Evolutionary conservation across 2,329 filamentous ascomycete genomes (phyloP), one percentile per base, ranked within the genome.

Genomic region (Apiospora hydei): DNA sequence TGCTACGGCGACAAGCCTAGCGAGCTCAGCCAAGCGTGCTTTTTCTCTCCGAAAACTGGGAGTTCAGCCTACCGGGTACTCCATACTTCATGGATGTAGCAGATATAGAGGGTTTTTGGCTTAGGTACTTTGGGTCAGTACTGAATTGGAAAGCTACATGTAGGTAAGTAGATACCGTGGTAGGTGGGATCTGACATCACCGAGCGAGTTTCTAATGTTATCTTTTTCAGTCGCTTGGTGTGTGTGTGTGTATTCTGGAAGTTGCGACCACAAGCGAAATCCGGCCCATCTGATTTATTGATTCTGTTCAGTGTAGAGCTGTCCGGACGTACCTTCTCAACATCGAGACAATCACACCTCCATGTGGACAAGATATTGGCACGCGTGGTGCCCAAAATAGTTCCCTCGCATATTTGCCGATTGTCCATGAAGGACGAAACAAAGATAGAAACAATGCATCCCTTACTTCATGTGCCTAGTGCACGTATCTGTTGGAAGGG

Each of bases 1-100:
- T 64, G 57, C 57, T 64, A 64, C 18, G n/a, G 57, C 57, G 30
- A 64, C 30, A n/a, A 5, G 57, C 18, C 57, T 61, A n/a, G 53
- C 14, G 24, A 7, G 11, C 4, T 14, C 18, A 57, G 26, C 44
- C 18, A 21, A 18, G 16, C 7, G 26, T 61, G 53, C 53, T 61
- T 61, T 61, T 61, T 38, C 53, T 34, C 53, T 30, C 53, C 51
- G 51, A 38, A 34, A 34, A 30, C 6, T 21, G 53, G 53, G 26
- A 18, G 53, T 57, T 57, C 6, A 30, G 51, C 51, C 51, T 57
- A 18, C 51, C 26, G 16, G 51, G 51, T 61, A 61, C 53, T 61
- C 53, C 53, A 61, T 61, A 34, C 16, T 49, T 21, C 26, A 21
- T 57, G 16, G 30, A 38, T 61, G 53, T 61, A 61, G 14, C 53